Evolutionary conservation across 345 rosid species (phyloP), one percentile per base, ranked within the genome.

Genomic region (Brassica cretica): DNA sequence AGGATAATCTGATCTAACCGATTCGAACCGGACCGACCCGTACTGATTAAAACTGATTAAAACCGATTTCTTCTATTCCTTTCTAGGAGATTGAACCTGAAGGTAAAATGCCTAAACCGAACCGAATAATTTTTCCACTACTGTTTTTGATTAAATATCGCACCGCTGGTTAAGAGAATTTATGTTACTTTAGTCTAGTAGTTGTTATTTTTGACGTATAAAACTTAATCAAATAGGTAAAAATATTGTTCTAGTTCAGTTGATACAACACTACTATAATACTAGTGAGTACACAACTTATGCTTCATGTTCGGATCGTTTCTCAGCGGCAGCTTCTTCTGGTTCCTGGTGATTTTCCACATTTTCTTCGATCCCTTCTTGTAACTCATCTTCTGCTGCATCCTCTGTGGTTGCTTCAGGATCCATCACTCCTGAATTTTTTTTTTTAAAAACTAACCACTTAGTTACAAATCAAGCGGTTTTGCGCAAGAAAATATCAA

Each of bases 391-490:
- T 39, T 56, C 41, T 15, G 53, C 64, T 62, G 69, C 41, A 1
- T 21, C 73, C 25, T 33, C 82, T 68, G 76, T 19, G 41, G 72
- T 58, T 65, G 58, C 72, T 70, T 80, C 76, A 64, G 73, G 46
- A 58, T 11, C 75, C 65, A 11, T 46, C 62, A 70, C 10, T 70
- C 68, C 83, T 80, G 68, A 70, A 1, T 19, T 19, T 19, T 19
- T n/a, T 19, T 19, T 19, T 19, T 19, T 19, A 35, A 35, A 35
- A 35, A 35, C 12, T 15, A 19, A 32, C 9, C 41, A 21, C 63
- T 64, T 27, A 32, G 73, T 66, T 14, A 35, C 39, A 78, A 55
- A 16, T 27, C 29, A 66, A 53, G n/a, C 18, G 3, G 72, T 32
- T 71, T 41, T 11, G 44, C 0, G 9, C 49, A 63, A 19, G 39